Percentiles rank a stretch among this genome's conserved stretches.
Evolutionary conservation across 2,329 filamentous ascomycete species (phyloP).

Genomic region (Phyllosticta capitalensis): DNA sequence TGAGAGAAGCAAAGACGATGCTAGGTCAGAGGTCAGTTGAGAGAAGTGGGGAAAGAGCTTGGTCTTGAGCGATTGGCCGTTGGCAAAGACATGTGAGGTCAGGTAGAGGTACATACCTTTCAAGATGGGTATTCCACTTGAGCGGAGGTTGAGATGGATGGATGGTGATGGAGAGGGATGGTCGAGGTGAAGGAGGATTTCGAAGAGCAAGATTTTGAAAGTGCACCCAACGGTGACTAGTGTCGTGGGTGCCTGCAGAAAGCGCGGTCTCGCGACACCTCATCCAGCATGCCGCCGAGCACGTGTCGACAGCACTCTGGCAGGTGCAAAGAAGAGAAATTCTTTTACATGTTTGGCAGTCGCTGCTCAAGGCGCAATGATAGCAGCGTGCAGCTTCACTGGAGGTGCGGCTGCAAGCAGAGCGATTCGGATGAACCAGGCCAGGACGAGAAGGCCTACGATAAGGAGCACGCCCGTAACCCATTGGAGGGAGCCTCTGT

Average conservation of each 20-base stretch:
- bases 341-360: background rate
- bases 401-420: slow-evolving; percentile 2
- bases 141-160: background rate
- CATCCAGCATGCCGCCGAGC: background rate
- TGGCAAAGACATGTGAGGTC: background rate
- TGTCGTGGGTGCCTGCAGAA: background rate
- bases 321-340: background rate
- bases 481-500: slow-evolving; percentile 3
- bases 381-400: background rate
- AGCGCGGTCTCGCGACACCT: background rate
- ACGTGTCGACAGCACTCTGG: background rate
- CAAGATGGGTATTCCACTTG: too few species aligned
- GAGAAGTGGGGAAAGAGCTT: background rate
- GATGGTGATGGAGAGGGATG: background rate
- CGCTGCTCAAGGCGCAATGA: background rate
- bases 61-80: background rate
- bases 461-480: background rate
- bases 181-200: background rate
- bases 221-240: background rate
- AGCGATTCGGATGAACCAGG: slow-evolving; percentile 3
- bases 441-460: slow-evolving; percentile 5
- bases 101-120: background rate
- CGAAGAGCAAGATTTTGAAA: background rate
- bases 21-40: background rate
- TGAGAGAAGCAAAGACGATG: background rate